A percentile compares a stretch with the other conserved stretches of the same genome.
These are phyloP conservation scores for Taiwanofungus camphoratus DNA, from an alignment of 1,284 basidiomycete species.

Conservation along the genomic window DNA sequence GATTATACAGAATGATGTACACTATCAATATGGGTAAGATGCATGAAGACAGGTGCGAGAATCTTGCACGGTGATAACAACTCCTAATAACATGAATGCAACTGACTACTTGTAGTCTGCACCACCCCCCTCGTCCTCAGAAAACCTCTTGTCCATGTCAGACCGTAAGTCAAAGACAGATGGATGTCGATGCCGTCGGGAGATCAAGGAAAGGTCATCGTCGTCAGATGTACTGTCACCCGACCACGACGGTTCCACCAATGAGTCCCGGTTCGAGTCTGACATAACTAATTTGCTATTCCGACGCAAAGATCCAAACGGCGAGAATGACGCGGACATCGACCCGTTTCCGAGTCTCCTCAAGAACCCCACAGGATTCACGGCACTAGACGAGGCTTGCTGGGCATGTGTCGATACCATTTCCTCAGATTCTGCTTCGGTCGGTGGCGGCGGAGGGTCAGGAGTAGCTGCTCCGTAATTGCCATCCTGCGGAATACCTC, in stretches of 20 bases:
- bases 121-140: slow-evolving; percentile 11
- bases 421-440: slow-evolving; percentile 16
- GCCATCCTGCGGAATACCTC: slow-evolving; percentile 11
- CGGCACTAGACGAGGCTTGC: slow-evolving; percentile 7
- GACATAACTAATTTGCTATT: slow-evolving; percentile 17
- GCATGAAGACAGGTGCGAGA: no score
- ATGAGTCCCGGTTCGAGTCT: slow-evolving; percentile 27
- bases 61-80: no score
- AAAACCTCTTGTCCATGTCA: slow-evolving; percentile 17
- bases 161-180: slow-evolving; percentile 18
- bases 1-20: no score
- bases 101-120: no score
- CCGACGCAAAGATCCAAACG: slow-evolving; percentile 35
- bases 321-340: slow-evolving; percentile 40
- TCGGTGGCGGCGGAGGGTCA: slow-evolving; percentile 23
- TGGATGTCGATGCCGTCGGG: slow-evolving; percentile 22
- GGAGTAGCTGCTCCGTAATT: slow-evolving; percentile 25
- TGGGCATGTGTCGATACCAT: slow-evolving; percentile 8
- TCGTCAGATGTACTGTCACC: slow-evolving; percentile 65
- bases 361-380: slow-evolving; percentile 32
- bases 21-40: no score
- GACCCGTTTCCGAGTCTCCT: slow-evolving; percentile 47
- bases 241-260: slow-evolving; percentile 40
- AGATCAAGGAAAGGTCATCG: slow-evolving; percentile 36
- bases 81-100: no score